Evolutionary conservation across 2,329 filamentous ascomycete genomes (phyloP).

Genomic region (Aspergillus transmontanensis): DNA sequence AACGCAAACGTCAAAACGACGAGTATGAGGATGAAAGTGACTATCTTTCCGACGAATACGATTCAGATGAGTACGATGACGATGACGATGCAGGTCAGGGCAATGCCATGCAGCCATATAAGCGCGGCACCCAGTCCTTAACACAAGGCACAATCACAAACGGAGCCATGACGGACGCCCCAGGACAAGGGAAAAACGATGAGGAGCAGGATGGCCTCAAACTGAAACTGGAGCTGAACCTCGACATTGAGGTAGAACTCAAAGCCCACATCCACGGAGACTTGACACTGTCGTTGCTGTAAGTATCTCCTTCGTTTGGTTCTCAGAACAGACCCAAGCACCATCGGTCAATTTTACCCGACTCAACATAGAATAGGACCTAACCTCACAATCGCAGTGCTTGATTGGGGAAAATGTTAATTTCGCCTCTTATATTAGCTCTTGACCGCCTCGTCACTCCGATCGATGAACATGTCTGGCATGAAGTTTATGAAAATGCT

Average conservation of each 20-base stretch:
- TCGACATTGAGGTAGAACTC: slow-evolving; percentile 65
- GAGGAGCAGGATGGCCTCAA: slow-evolving; percentile 51
- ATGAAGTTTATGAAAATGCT: slow-evolving; percentile 3
- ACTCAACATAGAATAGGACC: slow-evolving; percentile 16
- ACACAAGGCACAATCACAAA: slow-evolving; percentile 22
- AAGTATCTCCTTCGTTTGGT: slow-evolving; percentile 27
- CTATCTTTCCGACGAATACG: slow-evolving; percentile 30
- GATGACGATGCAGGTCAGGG: slow-evolving; percentile 34
- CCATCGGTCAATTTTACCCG: not conserved
- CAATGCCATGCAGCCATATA: slow-evolving; percentile 31
- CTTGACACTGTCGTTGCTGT: slow-evolving; percentile 57
- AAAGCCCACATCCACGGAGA: slow-evolving; percentile 69
- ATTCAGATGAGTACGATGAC: slow-evolving; percentile 35
- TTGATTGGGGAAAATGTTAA: slow-evolving; percentile 9
- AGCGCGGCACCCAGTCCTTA: slow-evolving; percentile 17
- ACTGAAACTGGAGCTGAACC: slow-evolving; percentile 60
- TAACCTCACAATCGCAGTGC: slow-evolving; percentile 22
- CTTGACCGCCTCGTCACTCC: not conserved
- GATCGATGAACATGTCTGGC: not conserved
- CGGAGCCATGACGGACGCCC: slow-evolving; percentile 25
- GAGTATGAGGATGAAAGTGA: slow-evolving; percentile 37
- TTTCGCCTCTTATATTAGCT: not conserved
- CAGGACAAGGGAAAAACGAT: slow-evolving; percentile 28
- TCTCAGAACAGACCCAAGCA: slow-evolving; percentile 2
- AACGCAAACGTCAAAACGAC: slow-evolving; percentile 26